Evolutionary conservation across 148 eudicot species (phyloP).

Genomic region (Rhododendron molle): DNA sequence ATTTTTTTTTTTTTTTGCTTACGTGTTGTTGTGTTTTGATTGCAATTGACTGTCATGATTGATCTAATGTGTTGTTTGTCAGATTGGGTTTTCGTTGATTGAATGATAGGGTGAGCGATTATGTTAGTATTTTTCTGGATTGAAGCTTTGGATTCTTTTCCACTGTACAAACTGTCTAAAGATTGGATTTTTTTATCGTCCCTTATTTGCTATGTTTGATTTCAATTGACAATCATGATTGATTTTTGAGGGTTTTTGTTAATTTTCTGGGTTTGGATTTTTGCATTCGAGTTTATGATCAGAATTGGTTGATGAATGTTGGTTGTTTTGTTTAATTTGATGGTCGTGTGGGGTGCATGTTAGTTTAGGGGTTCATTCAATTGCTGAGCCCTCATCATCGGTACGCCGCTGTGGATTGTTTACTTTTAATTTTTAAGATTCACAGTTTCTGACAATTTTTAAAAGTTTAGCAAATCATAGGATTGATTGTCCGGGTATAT

Average conservation of each 20-base stretch:
- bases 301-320: background rate
- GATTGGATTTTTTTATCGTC: background rate
- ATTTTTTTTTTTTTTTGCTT: constrained; percentile 3
- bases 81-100: constrained; percentile 4
- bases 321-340: background rate
- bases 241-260: background rate
- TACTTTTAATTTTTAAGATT: background rate
- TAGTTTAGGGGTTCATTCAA: background rate
- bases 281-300: background rate
- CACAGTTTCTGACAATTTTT: background rate
- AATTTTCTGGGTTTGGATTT: background rate
- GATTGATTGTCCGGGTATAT: background rate
- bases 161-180: background rate
- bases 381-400: background rate
- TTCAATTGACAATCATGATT: background rate
- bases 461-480: background rate
- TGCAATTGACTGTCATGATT: background rate
- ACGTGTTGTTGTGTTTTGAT: background rate
- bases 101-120: background rate
- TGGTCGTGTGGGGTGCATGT: background rate
- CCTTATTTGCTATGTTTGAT: background rate
- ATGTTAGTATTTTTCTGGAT: background rate
- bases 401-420: background rate
- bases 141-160: background rate
- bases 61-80: background rate